Evolutionary conservation across 2,329 filamentous ascomycete species (phyloP).

Genomic region (Neonectria faginata): DNA sequence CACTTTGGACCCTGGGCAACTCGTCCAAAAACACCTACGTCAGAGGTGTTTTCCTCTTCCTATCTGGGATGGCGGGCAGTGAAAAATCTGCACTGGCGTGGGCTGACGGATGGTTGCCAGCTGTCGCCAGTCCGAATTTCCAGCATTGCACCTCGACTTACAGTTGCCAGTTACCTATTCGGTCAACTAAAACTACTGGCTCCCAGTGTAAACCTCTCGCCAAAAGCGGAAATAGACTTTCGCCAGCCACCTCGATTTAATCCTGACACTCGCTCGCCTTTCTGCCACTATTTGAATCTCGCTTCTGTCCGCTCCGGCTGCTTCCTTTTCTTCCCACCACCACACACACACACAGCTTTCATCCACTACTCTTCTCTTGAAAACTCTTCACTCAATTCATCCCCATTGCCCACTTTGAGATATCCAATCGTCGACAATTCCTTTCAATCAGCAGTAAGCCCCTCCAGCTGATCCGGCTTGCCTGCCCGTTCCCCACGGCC

Average conservation of each 20-base stretch:
- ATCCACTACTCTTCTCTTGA: not conserved
- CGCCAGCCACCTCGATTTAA: not conserved
- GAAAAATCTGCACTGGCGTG: not conserved
- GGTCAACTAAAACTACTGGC: not conserved
- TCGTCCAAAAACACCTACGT: not conserved
- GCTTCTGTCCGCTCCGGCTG: not conserved
- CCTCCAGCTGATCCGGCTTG: not conserved
- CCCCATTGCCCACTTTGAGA: not conserved
- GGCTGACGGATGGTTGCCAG: not conserved
- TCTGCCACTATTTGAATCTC: not conserved
- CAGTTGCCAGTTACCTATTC: constrained; percentile 9
- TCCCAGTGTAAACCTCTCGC: not conserved
- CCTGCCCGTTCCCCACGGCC: not conserved
- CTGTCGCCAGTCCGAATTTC: constrained; percentile 6
- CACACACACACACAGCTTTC: constrained; percentile 3
- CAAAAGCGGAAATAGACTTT: not conserved
- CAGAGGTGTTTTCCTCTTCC: not conserved
- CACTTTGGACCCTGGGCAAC: not conserved
- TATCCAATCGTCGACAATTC: not conserved
- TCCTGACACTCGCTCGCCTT: not conserved
- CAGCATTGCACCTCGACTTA: constrained; percentile 1
- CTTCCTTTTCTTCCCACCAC: not conserved
- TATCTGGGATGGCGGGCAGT: not conserved
- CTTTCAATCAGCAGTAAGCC: constrained; percentile 8
- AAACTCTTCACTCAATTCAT: not conserved